Evolutionary conservation across 2,329 filamentous ascomycete species (phyloP).

Genomic region (Canariomyces notabilis): DNA sequence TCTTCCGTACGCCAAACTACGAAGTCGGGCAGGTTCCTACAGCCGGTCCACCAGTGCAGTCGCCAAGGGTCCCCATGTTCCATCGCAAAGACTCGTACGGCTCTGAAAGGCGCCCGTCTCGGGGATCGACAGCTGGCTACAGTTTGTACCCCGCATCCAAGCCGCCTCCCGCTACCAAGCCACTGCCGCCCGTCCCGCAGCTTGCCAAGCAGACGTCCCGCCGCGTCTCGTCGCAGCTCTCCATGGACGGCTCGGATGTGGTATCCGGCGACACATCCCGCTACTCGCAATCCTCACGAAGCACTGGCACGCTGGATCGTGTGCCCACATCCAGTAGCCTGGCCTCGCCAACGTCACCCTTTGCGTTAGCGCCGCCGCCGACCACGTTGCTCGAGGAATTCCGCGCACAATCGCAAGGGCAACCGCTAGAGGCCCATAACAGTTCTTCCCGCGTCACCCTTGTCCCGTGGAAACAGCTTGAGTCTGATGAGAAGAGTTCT

Average conservation of each 20-base stretch:
- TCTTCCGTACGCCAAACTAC: constrained; percentile 12
- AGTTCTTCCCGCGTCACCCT: constrained; percentile 12
- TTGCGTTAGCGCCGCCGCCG: background rate
- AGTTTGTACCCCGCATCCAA: constrained; percentile 22
- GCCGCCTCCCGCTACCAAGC: constrained; percentile 17
- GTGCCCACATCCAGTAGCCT: constrained; percentile 14
- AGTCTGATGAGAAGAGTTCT: constrained; percentile 17
- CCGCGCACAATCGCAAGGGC: constrained; percentile 3
- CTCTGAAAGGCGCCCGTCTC: constrained; percentile 21
- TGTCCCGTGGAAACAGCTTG: constrained; percentile 23
- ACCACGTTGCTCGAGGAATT: constrained; percentile 9
- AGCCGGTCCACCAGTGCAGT: background rate
- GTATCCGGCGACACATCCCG: constrained; percentile 19
- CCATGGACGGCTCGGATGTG: constrained; percentile 17
- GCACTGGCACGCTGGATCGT: constrained; percentile 17
- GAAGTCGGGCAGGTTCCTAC: constrained; percentile 5
- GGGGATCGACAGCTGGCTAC: constrained; percentile 19
- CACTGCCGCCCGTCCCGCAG: constrained; percentile 21
- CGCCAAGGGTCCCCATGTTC: constrained; percentile 13
- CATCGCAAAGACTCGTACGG: constrained; percentile 19
- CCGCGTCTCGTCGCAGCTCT: constrained; percentile 17
- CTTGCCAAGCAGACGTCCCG: constrained; percentile 11
- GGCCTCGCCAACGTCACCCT: constrained; percentile 3
- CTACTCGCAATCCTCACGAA: constrained; percentile 21
- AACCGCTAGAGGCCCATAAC: constrained; percentile 4